Base-by-base conservation (phyloP, 2,329 filamentous ascomycete species). In the Nectriaceae sp. region DNA sequence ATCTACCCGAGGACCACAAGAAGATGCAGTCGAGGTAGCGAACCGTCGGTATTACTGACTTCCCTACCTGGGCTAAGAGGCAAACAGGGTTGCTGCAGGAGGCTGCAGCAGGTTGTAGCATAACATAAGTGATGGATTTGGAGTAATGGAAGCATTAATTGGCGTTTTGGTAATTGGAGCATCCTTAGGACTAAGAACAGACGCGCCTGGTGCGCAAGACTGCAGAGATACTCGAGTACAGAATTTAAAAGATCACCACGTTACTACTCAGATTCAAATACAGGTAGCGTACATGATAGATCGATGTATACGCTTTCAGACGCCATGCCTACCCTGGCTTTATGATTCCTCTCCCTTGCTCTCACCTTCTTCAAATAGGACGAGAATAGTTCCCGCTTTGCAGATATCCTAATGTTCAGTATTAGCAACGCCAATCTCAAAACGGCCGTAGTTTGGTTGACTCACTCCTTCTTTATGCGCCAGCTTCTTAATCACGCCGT, bases 391-490 rank as follows among this genome's bases (percentile, higher is more conserved):
- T 5, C 88, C 88, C 4, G 86, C 86, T 66, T 89, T 89, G 69
- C 88, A 90, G 60, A 90, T 88, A 60, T 90, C 88, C 83, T 88
- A 57, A 24, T 21, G 37, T 16, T 21, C n/a, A n/a, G 33, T 42
- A 52, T 62, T 58, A 64, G 54, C 15, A 8, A 49, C 10, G 4
- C 41, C 31, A 38, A 3, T 45, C 16, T 31, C 22, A 15, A 4
- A n/a, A 18, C 11, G 13, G 16, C 11, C 38, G 8, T 15, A 15
- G 11, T 2, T 22, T 4, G 3, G 21, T 20, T 2, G 26, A 68
- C 84, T 76, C 76, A 89, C 86, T 50, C 89, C 89, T 72, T 86
- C 81, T 63, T 85, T 83, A 64, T 91, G 88, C 33, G 87, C 86
- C 47, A 92, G 71, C 65, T 83, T 87, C 66, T 88, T 85, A 52